Evolutionary conservation across 805 yeast species (phyloP).

Genomic region (Pichia heedii): DNA sequence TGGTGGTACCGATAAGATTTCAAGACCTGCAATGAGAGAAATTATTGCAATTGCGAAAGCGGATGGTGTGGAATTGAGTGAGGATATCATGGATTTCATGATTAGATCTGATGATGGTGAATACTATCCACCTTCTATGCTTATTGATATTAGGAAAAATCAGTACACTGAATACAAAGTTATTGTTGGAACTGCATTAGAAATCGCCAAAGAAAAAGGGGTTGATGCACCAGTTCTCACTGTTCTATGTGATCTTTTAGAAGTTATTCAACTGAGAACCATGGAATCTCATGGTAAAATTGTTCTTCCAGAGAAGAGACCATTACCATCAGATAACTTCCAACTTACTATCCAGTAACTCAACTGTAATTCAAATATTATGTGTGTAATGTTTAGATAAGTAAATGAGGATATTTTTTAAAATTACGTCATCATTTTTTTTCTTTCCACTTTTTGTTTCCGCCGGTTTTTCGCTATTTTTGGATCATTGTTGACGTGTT

Average conservation of each 20-base stretch:
- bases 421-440: neutral
- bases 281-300: conserved; percentile 24
- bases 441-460: neutral
- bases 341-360: conserved; percentile 2
- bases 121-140: conserved; percentile 40
- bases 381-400: too few species aligned
- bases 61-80: conserved; percentile 35
- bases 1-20: conserved; percentile 22
- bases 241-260: conserved; percentile 21
- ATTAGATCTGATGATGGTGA: conserved; percentile 33
- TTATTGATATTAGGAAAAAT: conserved; percentile 35
- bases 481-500: too few species aligned
- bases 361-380: too few species aligned
- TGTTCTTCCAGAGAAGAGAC: conserved; percentile 25
- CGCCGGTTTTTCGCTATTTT: neutral
- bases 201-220: conserved; percentile 22
- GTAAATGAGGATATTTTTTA: too few species aligned
- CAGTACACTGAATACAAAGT: conserved; percentile 35
- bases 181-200: conserved; percentile 35
- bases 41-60: conserved; percentile 36
- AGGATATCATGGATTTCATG: conserved; percentile 27
- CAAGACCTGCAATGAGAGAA: conserved; percentile 38
- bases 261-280: conserved; percentile 25
- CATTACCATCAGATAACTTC: conserved; percentile 19
- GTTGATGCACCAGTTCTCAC: conserved; percentile 25